Evolutionary conservation across 495 filamentous ascomycete genomes (phyloP).

Genomic region (Penicillium arizonense): DNA sequence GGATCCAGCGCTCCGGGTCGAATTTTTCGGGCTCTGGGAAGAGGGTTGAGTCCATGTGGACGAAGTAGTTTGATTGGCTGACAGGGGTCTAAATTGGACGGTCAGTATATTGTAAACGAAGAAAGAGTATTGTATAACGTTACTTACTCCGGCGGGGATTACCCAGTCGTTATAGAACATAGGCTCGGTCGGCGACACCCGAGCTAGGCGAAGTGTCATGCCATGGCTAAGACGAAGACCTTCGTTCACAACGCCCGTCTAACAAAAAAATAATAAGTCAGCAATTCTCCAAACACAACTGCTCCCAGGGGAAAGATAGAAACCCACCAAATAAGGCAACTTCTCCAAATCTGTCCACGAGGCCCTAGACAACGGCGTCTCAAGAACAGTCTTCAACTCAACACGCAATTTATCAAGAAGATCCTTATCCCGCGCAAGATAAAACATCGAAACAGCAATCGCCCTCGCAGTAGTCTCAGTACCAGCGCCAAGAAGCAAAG

Average conservation of each 20-base stretch:
- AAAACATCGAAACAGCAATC: constrained; percentile 20
- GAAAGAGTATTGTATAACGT: constrained; percentile 2
- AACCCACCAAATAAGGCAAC: constrained; percentile 47
- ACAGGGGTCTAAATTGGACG: constrained; percentile 34
- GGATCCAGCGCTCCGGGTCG: constrained; percentile 51
- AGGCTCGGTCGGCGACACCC: constrained; percentile 37
- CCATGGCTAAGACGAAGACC: constrained; percentile 45
- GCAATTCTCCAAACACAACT: neutral
- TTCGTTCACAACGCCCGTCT: constrained; percentile 48
- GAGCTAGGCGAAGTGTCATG: constrained; percentile 36
- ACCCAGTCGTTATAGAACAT: constrained; percentile 39
- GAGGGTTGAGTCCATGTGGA: constrained; percentile 44
- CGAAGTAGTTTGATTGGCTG: constrained; percentile 45
- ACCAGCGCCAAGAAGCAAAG: constrained; percentile 38
- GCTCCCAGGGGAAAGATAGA: no score
- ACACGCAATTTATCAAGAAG: constrained; percentile 19
- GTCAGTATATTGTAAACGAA: constrained; percentile 5
- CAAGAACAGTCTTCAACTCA: constrained; percentile 32
- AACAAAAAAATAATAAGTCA: neutral
- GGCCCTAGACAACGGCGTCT: constrained; percentile 21
- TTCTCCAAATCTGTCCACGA: constrained; percentile 45
- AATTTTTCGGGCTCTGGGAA: constrained; percentile 48
- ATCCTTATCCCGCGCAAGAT: constrained; percentile 11
- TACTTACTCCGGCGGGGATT: constrained; percentile 34
- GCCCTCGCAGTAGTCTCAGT: constrained; percentile 39